Conservation (phyloP, 2,329 filamentous ascomycete species). For the Aspergillus fischeri region DNA sequence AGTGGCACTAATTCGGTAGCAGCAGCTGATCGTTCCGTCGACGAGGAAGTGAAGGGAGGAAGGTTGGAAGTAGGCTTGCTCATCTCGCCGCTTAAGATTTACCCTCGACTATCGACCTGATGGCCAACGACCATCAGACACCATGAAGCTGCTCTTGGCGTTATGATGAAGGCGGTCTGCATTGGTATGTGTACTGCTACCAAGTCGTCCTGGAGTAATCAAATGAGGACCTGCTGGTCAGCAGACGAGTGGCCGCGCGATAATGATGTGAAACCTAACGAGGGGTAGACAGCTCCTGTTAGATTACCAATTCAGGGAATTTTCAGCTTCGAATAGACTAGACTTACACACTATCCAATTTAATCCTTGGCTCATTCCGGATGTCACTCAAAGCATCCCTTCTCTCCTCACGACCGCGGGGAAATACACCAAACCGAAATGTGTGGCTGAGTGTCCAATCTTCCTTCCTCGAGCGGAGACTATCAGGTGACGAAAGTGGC, state of each 20-base stretch:
- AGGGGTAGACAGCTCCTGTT: not conserved
- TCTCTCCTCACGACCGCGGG: not conserved
- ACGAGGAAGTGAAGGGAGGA: constrained; percentile 27
- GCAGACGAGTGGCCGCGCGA: constrained; percentile 1
- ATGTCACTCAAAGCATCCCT: not conserved
- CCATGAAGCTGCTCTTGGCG: constrained; percentile 29
- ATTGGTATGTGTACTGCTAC: constrained; percentile 26
- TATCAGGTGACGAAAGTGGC: constrained; percentile 15
- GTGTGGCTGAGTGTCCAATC: not conserved
- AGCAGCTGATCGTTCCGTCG: constrained; percentile 32
- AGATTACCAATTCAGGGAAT: not conserved
- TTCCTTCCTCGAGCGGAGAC: not conserved
- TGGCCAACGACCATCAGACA: constrained; percentile 31
- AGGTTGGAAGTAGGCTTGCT: constrained; percentile 26
- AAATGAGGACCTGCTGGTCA: constrained; percentile 11
- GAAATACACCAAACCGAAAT: not conserved
- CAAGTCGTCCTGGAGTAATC: not conserved
- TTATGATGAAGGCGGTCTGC: constrained; percentile 29
- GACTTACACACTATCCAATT: not conserved
- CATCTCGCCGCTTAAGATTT: constrained; percentile 29
- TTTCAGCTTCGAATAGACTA: not conserved
- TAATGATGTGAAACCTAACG: not conserved
- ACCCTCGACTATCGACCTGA: constrained; percentile 30
- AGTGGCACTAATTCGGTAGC: constrained; percentile 36
- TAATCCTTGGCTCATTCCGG: not conserved